These are phyloP conservation scores for Fusarium nelsonii DNA, from an alignment of 2,329 filamentous ascomycete species.

Conservation along the genomic window DNA sequence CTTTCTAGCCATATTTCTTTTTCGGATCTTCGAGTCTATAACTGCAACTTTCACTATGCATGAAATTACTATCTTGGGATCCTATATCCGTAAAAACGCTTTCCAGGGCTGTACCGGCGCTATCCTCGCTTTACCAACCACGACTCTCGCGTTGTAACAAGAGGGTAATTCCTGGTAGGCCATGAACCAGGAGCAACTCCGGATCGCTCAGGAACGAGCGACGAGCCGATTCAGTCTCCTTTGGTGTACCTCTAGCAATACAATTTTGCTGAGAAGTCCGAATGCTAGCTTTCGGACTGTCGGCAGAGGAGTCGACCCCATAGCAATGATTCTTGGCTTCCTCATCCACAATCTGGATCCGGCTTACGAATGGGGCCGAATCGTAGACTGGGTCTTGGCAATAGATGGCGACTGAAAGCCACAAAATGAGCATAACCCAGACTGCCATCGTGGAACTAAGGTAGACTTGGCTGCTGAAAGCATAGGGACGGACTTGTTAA, in stretches of 20 bases:
- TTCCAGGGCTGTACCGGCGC: not conserved
- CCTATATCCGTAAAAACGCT: not conserved
- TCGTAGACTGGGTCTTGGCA: slow-evolving; percentile 39
- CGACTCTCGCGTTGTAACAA: not conserved
- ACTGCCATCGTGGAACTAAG: too few relatives aligned
- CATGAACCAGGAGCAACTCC: not conserved
- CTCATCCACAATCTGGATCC: slow-evolving; percentile 21
- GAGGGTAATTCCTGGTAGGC: not conserved
- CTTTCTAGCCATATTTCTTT: not conserved
- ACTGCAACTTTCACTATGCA: not conserved
- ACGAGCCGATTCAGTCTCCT: not conserved
- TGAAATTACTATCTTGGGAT: not conserved
- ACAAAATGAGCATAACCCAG: slow-evolving; percentile 38
- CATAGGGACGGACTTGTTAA: too few relatives aligned
- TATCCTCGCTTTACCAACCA: not conserved
- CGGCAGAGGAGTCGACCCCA: slow-evolving; percentile 7
- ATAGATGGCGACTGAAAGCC: slow-evolving; percentile 42
- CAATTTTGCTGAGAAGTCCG: not conserved
- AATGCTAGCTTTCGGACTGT: slow-evolving; percentile 25
- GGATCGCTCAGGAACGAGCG: not conserved
- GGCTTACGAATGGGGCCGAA: slow-evolving; percentile 31
- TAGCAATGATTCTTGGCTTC: slow-evolving; percentile 19
- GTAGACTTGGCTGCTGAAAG: not conserved
- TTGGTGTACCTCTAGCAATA: not conserved
- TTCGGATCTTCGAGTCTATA: too few relatives aligned